Evolutionary conservation across 2,329 filamentous ascomycete genomes (phyloP), one percentile per base, ranked within the genome.

Genomic region (Trichothecium sympodiale): DNA sequence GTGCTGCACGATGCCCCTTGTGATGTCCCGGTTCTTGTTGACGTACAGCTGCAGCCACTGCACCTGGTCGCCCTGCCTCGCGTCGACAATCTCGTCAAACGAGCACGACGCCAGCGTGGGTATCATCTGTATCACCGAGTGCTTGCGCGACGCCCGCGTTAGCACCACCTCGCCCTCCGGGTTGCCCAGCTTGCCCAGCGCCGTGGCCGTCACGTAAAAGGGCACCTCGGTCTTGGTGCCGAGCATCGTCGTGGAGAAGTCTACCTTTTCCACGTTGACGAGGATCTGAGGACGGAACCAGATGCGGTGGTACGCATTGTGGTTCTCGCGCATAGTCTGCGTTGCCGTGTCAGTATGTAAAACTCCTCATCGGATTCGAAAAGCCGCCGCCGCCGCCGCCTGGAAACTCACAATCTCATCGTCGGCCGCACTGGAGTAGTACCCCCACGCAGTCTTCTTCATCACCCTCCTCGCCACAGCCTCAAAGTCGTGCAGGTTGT

Each of bases 41-140:
- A 98, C 85, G 62, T 95, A 94, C 1, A 98, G 75, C 62, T 98
- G 91, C 46, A 98, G 68, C 91, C 91, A 98, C 61, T 96, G 91
- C 4, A 87, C 77, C 59, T 95, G 88, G 43, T 82, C 80, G 31
- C 74, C 83, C n/a, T 43, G 38, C 20, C 71, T 74, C 14, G 88
- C 91, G 57, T 96, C 91, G 44, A 93, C 68, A 40, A 98, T 94
- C 61, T 98, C 89, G 62, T 98, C 91, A 50, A 98, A 95, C 2
- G 87, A 91, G 65, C 91, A 96, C 3, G 87, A 95, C 3, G 91
- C 91, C 6, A 98, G 71, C 3, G 91, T 98, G 2, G 91, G 91
- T 42, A 98, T 96, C 91, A 98, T 98, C 61, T 98, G 91, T 42
- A 96, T 75, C 35, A 96, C 81, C 53, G 88, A 77, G 68, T 96